Percentiles rank a stretch among this genome's conserved stretches.
These are phyloP conservation scores for Podospora sp. DNA, from an alignment of 495 filamentous ascomycete species.

Conservation along the genomic window DNA sequence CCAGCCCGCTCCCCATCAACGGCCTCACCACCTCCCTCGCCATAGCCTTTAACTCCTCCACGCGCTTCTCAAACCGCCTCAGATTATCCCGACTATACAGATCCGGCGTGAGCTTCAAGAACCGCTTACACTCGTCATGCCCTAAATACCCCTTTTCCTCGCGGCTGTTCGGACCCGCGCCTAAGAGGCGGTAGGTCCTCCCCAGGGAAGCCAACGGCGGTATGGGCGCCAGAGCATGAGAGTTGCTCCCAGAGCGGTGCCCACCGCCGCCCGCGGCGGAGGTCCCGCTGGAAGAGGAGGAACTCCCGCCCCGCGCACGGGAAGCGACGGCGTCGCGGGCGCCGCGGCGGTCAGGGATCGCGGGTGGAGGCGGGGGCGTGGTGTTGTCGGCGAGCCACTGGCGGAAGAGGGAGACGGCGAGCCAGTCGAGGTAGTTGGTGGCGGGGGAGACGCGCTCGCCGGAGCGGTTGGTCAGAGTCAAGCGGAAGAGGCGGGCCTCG, in stretches of 20 bases:
- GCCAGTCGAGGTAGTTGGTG: conserved; percentile 83
- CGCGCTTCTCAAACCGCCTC: conserved; percentile 76
- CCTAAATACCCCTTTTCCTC: conserved; percentile 68
- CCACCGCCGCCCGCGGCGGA: conserved; percentile 30
- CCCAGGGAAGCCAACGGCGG: conserved; percentile 58
- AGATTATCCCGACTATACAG: conserved; percentile 73
- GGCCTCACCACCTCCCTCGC: conserved; percentile 83
- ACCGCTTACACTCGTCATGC: conserved; percentile 86
- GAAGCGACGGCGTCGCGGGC: conserved; percentile 24
- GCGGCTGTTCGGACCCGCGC: conserved; percentile 1
- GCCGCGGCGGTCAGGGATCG: conserved; percentile 34
- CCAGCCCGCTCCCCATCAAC: conserved; percentile 79
- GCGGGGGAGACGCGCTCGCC: conserved; percentile 79
- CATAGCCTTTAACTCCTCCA: conserved; percentile 83
- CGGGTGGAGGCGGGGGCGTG: conserved; percentile 62
- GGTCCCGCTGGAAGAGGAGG: conserved; percentile 43
- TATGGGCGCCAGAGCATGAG: conserved; percentile 13
- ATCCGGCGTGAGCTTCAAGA: conserved; percentile 74
- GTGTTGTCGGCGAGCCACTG: conserved; percentile 92
- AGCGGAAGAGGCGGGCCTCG: conserved; percentile 76
- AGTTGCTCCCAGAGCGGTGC: conserved; percentile 1
- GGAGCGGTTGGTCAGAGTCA: conserved; percentile 74
- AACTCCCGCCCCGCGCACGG: conserved; percentile 21
- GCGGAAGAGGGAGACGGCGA: conserved; percentile 79
- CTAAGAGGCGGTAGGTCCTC: conserved; percentile 70